Evolutionary conservation across 495 filamentous ascomycete genomes (phyloP).

Genomic region (Endocarpon pusillum): DNA sequence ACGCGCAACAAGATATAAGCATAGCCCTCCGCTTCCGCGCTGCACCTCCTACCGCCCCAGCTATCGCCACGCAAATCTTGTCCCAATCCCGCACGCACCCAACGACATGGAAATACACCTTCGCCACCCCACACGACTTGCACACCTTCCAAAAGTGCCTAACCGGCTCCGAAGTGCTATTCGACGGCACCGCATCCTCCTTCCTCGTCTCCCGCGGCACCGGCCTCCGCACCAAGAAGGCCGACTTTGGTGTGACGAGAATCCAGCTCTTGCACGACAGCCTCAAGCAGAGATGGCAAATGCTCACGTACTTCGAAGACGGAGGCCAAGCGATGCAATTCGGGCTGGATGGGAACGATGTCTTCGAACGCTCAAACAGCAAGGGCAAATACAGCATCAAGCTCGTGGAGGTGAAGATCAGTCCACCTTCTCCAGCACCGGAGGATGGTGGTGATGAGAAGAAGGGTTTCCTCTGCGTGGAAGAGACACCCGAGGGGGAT

Average conservation of each 20-base stretch:
- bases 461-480: too few species aligned
- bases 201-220: conserved; percentile 78
- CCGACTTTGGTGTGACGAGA: conserved; percentile 58
- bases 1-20: conserved; percentile 34
- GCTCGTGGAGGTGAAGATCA: conserved; percentile 81
- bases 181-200: conserved; percentile 42
- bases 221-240: conserved; percentile 81
- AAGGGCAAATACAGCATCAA: conserved; percentile 50
- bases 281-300: conserved; percentile 59
- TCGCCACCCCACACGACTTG: too few species aligned
- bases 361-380: conserved; percentile 52
- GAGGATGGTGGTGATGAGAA: too few species aligned
- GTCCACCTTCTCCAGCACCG: too few species aligned
- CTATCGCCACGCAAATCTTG: conserved; percentile 26
- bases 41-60: conserved; percentile 10
- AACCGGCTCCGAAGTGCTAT: conserved; percentile 60
- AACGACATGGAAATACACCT: too few species aligned
- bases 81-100: too few species aligned
- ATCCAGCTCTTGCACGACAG: conserved; percentile 61
- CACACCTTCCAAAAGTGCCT: conserved; percentile 61
- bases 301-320: too few species aligned
- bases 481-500: too few species aligned
- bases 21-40: not conserved
- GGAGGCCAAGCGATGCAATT: too few species aligned
- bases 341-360: conserved; percentile 60